Evolutionary conservation across 441 rosid genomes (phyloP), one percentile per base, ranked within the genome.

Genomic region (Breynia disticha): DNA sequence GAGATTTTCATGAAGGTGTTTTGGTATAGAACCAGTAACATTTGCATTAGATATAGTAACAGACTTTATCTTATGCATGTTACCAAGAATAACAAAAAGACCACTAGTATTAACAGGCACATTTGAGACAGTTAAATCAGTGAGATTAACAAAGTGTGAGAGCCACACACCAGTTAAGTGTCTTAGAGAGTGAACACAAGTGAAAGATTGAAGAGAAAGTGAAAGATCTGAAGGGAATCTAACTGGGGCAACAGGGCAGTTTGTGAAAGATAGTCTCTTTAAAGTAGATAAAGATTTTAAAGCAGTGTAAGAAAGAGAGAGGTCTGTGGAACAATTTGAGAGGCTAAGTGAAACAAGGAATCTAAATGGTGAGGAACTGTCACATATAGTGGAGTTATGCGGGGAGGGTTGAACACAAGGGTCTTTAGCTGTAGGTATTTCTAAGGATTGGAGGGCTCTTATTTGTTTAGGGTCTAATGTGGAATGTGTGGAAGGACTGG

Each of bases 401-500:
- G 66, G 62, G 18, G 72, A 63, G 11, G 70, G 78, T 55, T 74
- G 75, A 50, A 66, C 35, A 67, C 94, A 91, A 19, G 94, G 91
- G 69, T 84, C 79, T 64, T 66, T 74, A 45, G 73, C 42, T 52
- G 89, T 76, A 50, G 91, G 95, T 20, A 88, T 72, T 68, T 81
- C 67, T 50, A 91, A 76, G 48, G 97, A 84, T 49, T 76, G 75
- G 2, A 86, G 95, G 11, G 98, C 90, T 56, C 63, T 72, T 13
- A 84, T 74, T 51, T 91, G 94, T 57, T 88, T 82, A n/a, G 95
- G 91, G 84, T 84, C 95, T 57, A 88, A 48, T 19, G 86, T 72
- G 24, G 91, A 69, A 44, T 79, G 67, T 5, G 55, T 24, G n/a
- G 76, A 28, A 41, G 71, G 53, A 5, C 66, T 32, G 11, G 68